Evolutionary conservation across 768 basidiomycete species (phyloP), one percentile per base, ranked within the genome.

Genomic region (Fomitopsis serialis): DNA sequence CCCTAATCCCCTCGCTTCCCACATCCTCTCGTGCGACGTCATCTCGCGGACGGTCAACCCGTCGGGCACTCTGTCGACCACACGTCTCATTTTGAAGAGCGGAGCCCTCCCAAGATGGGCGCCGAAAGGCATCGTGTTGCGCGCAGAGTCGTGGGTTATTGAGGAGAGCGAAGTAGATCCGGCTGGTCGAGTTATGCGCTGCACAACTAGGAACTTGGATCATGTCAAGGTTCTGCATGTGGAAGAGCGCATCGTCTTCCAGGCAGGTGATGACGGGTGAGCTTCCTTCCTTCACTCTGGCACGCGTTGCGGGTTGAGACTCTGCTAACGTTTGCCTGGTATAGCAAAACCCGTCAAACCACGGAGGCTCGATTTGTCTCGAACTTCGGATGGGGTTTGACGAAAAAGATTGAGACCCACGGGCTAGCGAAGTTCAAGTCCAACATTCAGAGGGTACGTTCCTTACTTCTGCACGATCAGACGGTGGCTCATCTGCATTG

Each of bases 111-210:
- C 95, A 0, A 78, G 87, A 61, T 98, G 95, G 95, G 90, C 90
- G 8, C 90, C 89, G 2, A 77, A 81, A 65, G 87, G 88, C 53
- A 85, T 98, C 55, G 72, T 93, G 29, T 81, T 82, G 1, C 80
- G 92, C 60, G 85, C 91, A 32, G 95, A 97, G 69, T 87, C 88
- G 2, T 98, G 93, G 95, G 84, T 97, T 45, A 71, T 98, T 54
- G 95, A 98, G 69, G 89, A 95, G 74, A 96, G 88, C 61, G 90
- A 96, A 64, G 91, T 98, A 7, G 91, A 97, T 70, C 86, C 90
- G 3, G 74, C 84, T 51, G 89, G 85, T 29, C 83, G 85, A 70
- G 78, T 82, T 19, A 80, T 97, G 61, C 75, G 78, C 55, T 92
- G 89, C 61, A 75, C 77, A 55, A 96, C 95, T 17, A 85, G 82